Conservation (phyloP, 1,284 basidiomycete genomes). For the Sphagnurus paluster region DNA sequence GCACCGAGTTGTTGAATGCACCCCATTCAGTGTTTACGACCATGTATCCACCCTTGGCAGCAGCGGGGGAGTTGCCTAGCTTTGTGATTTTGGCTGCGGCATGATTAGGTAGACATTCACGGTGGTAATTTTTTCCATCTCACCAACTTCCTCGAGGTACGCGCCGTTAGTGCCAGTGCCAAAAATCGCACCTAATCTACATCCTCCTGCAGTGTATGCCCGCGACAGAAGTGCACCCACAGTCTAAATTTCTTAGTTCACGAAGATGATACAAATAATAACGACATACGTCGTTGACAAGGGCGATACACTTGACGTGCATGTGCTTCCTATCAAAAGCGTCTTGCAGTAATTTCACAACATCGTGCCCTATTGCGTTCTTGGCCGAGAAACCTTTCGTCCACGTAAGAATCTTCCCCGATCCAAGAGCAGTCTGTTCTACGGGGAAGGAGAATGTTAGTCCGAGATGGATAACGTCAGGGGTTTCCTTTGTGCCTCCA, state of each 20-base stretch:
- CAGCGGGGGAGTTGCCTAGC: constrained; percentile 62
- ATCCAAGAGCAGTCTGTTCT: constrained; percentile 91
- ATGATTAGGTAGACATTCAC: background rate
- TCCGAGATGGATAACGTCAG: constrained; percentile 73
- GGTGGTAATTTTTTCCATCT: constrained; percentile 15
- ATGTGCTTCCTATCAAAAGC: constrained; percentile 93
- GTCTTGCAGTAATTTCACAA: constrained; percentile 90
- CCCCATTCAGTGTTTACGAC: constrained; percentile 99
- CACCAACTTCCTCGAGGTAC: constrained; percentile 84
- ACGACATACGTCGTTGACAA: constrained; percentile 89
- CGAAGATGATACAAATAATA: background rate
- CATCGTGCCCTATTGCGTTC: constrained; percentile 90
- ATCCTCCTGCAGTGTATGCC: constrained; percentile 89
- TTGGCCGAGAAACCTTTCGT: constrained; percentile 95
- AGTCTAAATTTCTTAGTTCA: constrained; percentile 56
- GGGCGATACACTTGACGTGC: constrained; percentile 90
- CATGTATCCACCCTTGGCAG: constrained; percentile 75
- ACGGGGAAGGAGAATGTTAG: constrained; percentile 98
- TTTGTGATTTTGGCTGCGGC: constrained; percentile 74
- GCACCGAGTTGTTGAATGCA: constrained; percentile 87
- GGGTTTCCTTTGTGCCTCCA: constrained; percentile 21
- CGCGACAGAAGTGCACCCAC: constrained; percentile 93
- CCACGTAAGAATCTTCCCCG: constrained; percentile 92
- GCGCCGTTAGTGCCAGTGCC: constrained; percentile 99
- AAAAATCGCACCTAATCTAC: constrained; percentile 90